Evolutionary conservation across 306 rosid species (phyloP), one percentile per base, ranked within the genome.

Genomic region (Citrullus mucosospermus): DNA sequence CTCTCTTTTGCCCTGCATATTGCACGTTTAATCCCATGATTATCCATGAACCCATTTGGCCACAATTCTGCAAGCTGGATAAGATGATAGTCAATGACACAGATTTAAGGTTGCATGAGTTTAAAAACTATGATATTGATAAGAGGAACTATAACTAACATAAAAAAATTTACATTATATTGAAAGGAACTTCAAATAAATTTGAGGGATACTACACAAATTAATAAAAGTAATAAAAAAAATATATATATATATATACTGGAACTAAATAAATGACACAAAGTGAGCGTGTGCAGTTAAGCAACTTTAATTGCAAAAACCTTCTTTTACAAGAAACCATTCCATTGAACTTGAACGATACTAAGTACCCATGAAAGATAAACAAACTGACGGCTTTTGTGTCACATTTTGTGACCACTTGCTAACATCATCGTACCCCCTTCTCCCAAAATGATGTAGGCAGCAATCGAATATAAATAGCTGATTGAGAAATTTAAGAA

Each of bases 41-140:
- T 95, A 88, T 95, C 99, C 99, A 95, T 95, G 89, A 79, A 86
- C 67, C 97, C 97, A 87, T 78, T 81, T 67, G 97, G 99, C 97
- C 97, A 95, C 87, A 95, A 85, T 78, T 84, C 88, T 4, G 97
- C 97, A 76, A 95, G 97, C 99, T 95, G 92, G 79, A 75, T 48
- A 34, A 78, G 79, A 84, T 5, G 69, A 48, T 66, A 46, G 73
- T 68, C 62, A 4, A 55, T 75, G 50, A 12, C 67, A 12, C 65
- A 56, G 25, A 56, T 36, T 75, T 34, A 55, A 36, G 28, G 13
- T 38, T 20, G 53, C 14, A 17, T 38, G 12, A 46, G 28, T 43
- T 71, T 22, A 22, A 22, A 71, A 71, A 71, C 36, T 71, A 46
- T 7, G 50, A 75, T 12, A 53, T 36, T 34, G 63, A 75, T 34